Base-by-base conservation (phyloP, 306 rosid species). In the Morella rubra region DNA sequence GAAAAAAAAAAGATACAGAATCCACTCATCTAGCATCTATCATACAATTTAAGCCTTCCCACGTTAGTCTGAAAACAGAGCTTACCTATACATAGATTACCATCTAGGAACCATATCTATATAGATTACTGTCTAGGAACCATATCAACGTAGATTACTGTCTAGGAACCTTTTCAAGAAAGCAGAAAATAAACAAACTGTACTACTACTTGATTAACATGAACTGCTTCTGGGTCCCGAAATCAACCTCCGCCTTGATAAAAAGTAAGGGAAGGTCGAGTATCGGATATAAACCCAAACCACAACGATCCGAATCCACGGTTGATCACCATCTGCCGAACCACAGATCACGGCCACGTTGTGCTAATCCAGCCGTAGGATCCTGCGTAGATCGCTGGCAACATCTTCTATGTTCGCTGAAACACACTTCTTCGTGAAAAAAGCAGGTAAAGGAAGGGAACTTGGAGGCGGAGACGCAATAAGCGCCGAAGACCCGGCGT, bases 391-490 rank as follows among this genome's bases (percentile, higher is more conserved):
- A 8, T 53, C 85, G 44, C 64, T 84, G 0, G 91, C 83, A 0
- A 89, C 91, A n/a, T 77, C 84, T 0, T 55, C 74, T 5, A 46
- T 76, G 41, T 10, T 70, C 1, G 51, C 4, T 0, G 18, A 71
- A 1, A 24, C 83, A 0, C 58, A 67, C 24, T 73, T 79, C 82
- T 81, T 87, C 0, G 67, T 45, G 70, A 86, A 73, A 65, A 91
- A 89, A 7, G 45, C 52, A 0, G 97, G 97, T 0, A 91, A 20
- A 20, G 97, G 96, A 6, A 90, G 76, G 0, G 89, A 87, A 75
- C 85, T 82, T 0, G 96, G 93, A 1, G 89, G 85, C 46, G 93
- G 93, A 2, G 89, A 87, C 1, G 81, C 65, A 6, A 66, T 51
- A 5, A 59, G 60, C 22, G 74, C 6, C 0, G 91, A 64, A 0